phyloP scores from a whole-genome alignment of 2,329 filamentous ascomycete genomes.

The Talaromyces piceae region DNA sequence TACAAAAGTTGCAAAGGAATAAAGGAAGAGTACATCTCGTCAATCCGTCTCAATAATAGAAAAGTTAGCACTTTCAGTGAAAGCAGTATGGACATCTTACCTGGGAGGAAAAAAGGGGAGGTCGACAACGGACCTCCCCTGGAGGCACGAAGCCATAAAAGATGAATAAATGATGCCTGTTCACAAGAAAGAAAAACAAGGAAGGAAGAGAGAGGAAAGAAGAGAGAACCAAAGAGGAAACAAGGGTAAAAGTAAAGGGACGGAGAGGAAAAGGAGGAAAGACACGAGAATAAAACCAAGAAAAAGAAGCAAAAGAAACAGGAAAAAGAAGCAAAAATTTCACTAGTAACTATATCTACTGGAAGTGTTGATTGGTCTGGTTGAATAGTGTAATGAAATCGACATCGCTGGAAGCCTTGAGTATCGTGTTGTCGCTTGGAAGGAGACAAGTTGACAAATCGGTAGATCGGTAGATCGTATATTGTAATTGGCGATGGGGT shows the following conservation, averaged over 20 bases:
- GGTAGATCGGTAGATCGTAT: not conserved
- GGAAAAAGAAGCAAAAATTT: not conserved
- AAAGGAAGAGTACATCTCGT: not conserved
- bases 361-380: not conserved
- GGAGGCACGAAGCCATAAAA: not conserved
- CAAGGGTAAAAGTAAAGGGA: not conserved
- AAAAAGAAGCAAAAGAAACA: not conserved
- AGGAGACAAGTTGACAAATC: no score
- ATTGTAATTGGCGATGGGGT: not conserved
- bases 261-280: no score
- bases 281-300: not conserved
- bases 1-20: not conserved
- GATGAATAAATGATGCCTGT: not conserved
- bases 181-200: no score
- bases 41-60: not conserved
- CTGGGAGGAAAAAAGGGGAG: slow-evolving; percentile 1
- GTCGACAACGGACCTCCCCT: not conserved
- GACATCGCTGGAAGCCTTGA: no score
- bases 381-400: not conserved
- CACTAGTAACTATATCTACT: not conserved
- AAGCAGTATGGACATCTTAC: not conserved
- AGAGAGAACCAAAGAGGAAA: not conserved
- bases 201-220: no score
- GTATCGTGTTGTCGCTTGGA: not conserved
- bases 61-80: not conserved